Evolutionary conservation across 805 yeast species (phyloP), one percentile per base, ranked within the genome.

Genomic region (Torulaspora delbrueckii): DNA sequence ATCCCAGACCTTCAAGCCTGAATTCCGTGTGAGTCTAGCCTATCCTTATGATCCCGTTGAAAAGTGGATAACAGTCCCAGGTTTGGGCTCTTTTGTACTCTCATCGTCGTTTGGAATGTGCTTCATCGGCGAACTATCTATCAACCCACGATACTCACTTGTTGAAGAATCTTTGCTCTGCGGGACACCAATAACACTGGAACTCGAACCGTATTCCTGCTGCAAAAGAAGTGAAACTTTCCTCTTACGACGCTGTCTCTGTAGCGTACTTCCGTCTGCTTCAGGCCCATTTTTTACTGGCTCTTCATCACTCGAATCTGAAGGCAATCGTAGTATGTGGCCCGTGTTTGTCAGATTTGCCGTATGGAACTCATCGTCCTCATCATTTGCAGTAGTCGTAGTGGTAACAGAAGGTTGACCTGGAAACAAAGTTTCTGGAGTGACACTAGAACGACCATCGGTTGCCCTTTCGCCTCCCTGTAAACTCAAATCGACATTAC

Each of bases 401-500:
- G 22, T 14, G 19, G 34, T 13, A 31, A 10, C 34, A 19, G 34
- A 13, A 14, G 34, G 34, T 18, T 31, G 34, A 18, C 34, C 16
- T 14, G 48, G 48, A 30, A 45, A 45, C 37, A 45, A 14, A 19
- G 42, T 35, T 22, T 45, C 48, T 7, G 44, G 37, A n/a, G 41
- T 25, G 26, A 16, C 33, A 14, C 26, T 27, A 25, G 12, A 10
- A 22, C 43, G 24, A 8, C 24, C 18, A 9, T 18, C 19, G 14
- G 30, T 12, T 19, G 30, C 13, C 30, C 6, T 5, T n/a, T 8
- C 30, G 2, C 30, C 30, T n/a, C 19, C 30, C 13, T 33, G 33
- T 22, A 40, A 13, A 26, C 36, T 30, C 43, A 84, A 63, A 50
- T 80, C 78, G 19, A 83, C 84, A 56, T 79, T 77, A 1, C 88